Base-by-base conservation (phyloP, 306 rosid species). In the Prunus davidiana region DNA sequence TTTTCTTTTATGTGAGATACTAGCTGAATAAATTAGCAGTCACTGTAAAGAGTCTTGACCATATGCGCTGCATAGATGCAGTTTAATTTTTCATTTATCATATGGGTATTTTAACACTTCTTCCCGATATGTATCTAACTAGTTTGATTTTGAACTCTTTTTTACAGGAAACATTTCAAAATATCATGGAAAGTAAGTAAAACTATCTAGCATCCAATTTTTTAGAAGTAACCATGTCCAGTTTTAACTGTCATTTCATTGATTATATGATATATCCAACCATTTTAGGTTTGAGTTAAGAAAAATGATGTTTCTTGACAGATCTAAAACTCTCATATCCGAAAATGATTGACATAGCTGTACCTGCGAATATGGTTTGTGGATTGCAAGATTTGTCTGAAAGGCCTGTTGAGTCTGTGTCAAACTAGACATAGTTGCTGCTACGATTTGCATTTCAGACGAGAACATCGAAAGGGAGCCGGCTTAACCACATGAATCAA, bases 321-420 rank as follows among this genome's bases (percentile, higher is more conserved):
- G 99, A 91, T 89, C 95, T 96, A 75, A 96, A 91, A 38, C 86
- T 96, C 27, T 9, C 98, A 14, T 92, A 92, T 82, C 99, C 99
- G 22, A 96, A 92, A 81, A 87, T 91, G 98, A 96, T 96, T 18
- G 97, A 96, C 79, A 27, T 86, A 20, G 99, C 98, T 72, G 97
- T 92, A 19, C 99, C 99, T 6, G 91, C 93, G 5, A 96, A 96
- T 75, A 60, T 92, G 91, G 90, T 85, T 67, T 96, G 98, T 49
- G 98, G 99, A 60, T 71, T 96, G 86, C 99, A 96, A 82, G 81
- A 82, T 80, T 47, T 69, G 56, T 18, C 78, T 46, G 66, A 61
- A 47, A 76, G 55, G 70, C 76, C 73, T 67, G 71, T 10, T 55
- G 77, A 84, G 76, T 67, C 81, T 25, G 22, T 74, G 12, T 72